phyloP scores from a whole-genome alignment of 208 protist genomes.

The Trypanosoma congolense region DNA sequence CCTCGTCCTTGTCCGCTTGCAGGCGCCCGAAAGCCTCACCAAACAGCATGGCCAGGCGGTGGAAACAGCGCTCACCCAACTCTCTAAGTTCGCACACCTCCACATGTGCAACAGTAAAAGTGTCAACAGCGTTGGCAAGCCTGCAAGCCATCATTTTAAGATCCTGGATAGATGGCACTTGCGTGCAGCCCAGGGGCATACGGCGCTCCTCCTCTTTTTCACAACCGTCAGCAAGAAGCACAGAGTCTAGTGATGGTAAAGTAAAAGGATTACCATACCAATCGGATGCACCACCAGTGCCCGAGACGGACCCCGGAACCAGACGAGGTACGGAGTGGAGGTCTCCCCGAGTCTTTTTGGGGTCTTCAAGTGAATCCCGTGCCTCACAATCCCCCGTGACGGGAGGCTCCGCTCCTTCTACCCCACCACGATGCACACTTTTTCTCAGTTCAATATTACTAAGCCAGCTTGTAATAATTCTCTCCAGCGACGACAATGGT shows the following conservation, averaged over 20 bases:
- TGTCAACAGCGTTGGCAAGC: conserved; percentile 32
- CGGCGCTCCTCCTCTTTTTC: too few relatives aligned
- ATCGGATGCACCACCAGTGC: too few relatives aligned
- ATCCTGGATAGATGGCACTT: conserved; percentile 4
- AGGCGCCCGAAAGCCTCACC: conserved; percentile 30
- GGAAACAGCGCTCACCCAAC: conserved; percentile 31
- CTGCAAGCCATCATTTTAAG: conserved; percentile 10
- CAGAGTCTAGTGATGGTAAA: too few relatives aligned
- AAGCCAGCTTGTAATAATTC: conserved; percentile 17
- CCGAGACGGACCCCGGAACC: too few relatives aligned
- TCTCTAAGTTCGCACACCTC: conserved; percentile 35
- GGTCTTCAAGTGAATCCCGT: too few relatives aligned
- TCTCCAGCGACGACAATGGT: conserved; percentile 14
- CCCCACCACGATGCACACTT: not conserved
- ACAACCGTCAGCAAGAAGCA: too few relatives aligned
- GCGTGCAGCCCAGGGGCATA: too few relatives aligned
- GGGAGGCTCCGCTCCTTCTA: not conserved
- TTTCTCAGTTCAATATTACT: not conserved
- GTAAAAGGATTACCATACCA: too few relatives aligned
- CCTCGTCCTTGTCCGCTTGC: conserved; percentile 40
- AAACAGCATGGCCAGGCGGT: conserved; percentile 32
- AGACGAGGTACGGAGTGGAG: too few relatives aligned
- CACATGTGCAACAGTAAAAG: conserved; percentile 24
- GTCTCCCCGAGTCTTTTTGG: too few relatives aligned
- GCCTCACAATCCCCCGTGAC: not conserved